Conservation (phyloP, 108 stramenopile species). For the Skeletonema costatum region DNA sequence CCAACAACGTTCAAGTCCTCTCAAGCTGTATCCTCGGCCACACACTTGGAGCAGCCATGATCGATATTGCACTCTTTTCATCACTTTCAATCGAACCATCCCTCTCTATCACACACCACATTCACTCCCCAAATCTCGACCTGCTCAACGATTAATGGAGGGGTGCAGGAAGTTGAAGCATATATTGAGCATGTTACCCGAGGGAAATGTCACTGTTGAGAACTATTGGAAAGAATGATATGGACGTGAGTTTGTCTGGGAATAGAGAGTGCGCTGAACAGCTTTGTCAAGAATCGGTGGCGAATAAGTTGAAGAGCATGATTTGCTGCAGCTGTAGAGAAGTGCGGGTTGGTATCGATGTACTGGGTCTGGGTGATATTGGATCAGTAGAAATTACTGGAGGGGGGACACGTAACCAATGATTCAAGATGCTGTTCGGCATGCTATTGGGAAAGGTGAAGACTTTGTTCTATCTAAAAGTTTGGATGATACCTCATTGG, state of each 20-base stretch:
- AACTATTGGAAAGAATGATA: slow-evolving; percentile 44
- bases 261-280: slow-evolving; percentile 36
- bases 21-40: slow-evolving; percentile 11
- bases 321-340: slow-evolving; percentile 20
- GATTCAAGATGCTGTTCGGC: slow-evolving; percentile 50
- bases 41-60: slow-evolving; percentile 44
- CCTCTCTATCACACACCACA: slow-evolving; percentile 4
- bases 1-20: slow-evolving; percentile 9
- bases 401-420: slow-evolving; percentile 63
- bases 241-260: slow-evolving; percentile 37
- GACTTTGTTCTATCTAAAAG: slow-evolving; percentile 40
- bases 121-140: slow-evolving; percentile 39
- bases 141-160: slow-evolving; percentile 51
- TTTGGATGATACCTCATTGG: slow-evolving; percentile 64
- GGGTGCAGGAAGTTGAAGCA: slow-evolving; percentile 57
- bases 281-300: slow-evolving; percentile 29
- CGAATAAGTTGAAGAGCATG: slow-evolving; percentile 24
- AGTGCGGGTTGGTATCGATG: slow-evolving; percentile 9
- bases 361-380: background rate
- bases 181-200: slow-evolving; percentile 53
- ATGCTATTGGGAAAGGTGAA: slow-evolving; percentile 14
- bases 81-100: slow-evolving; percentile 47
- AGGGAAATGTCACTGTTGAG: slow-evolving; percentile 52
- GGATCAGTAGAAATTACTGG: slow-evolving; percentile 48
- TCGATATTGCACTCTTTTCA: slow-evolving; percentile 52